phyloP scores from a whole-genome alignment of 768 basidiomycete genomes.

The Sporobolomyces phaffii region DNA sequence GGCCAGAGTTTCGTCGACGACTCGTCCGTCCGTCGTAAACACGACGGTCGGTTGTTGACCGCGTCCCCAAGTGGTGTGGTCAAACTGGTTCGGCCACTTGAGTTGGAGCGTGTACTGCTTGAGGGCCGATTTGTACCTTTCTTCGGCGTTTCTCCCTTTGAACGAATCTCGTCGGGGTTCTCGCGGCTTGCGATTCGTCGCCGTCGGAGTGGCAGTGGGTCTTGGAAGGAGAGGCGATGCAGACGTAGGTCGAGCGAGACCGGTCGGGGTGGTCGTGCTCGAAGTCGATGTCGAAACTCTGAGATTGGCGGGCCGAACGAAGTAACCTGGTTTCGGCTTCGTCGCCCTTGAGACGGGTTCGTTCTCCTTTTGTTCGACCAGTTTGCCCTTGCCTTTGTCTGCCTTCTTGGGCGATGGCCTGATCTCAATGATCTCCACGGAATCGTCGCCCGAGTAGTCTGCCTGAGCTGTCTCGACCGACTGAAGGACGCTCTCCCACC shows the following conservation, averaged over 20 bases:
- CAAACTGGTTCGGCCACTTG: conserved; percentile 4
- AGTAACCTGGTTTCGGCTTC: background rate
- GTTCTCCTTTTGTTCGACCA: background rate
- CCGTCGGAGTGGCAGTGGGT: background rate
- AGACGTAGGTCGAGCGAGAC: no score
- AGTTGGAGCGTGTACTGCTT: conserved; percentile 6
- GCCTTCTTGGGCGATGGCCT: no score
- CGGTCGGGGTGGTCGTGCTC: no score
- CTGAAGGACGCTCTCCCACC: background rate
- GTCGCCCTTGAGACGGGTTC: background rate
- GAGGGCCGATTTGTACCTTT: background rate
- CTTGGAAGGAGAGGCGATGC: background rate
- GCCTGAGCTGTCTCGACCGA: background rate
- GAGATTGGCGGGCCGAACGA: background rate
- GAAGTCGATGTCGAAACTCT: background rate
- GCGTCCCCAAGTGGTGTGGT: background rate
- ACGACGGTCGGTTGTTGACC: background rate
- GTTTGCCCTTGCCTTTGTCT: background rate
- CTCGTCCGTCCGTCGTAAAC: conserved; percentile 9
- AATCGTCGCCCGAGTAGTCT: background rate
- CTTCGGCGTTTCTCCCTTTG: background rate
- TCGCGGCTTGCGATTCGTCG: background rate
- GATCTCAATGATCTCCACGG: background rate
- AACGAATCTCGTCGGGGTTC: background rate
- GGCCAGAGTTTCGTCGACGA: background rate